Percentiles rank a stretch among this genome's conserved stretches.
Evolutionary conservation across 1,139 yeast genomes (phyloP).

Genomic region (Saccharomyces pastorianus): DNA sequence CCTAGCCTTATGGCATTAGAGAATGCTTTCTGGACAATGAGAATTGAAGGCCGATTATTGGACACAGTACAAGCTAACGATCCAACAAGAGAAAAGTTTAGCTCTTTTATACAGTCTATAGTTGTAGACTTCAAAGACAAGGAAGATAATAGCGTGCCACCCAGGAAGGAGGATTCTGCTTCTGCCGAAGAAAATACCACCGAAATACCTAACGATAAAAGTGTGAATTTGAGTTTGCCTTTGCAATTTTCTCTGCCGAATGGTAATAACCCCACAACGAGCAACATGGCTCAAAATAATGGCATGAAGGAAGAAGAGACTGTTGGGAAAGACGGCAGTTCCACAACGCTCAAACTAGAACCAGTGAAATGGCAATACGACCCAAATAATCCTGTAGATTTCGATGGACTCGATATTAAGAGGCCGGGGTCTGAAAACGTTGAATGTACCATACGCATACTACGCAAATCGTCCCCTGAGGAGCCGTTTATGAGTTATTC

Average conservation of each 20-base stretch:
- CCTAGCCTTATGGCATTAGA: slow-evolving; percentile 21
- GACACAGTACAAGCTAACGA: slow-evolving; percentile 37
- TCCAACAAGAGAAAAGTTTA: slow-evolving; percentile 51
- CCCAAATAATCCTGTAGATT: slow-evolving; percentile 40
- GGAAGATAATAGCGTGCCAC: background rate
- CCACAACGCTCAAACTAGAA: background rate
- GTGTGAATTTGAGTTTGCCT: background rate
- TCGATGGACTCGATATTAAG: slow-evolving; percentile 77
- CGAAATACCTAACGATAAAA: background rate
- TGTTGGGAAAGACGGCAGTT: background rate
- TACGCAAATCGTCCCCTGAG: slow-evolving; percentile 60
- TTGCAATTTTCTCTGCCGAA: background rate
- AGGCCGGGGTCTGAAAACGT: slow-evolving; percentile 60
- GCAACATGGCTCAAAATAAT: background rate
- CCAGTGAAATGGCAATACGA: slow-evolving; percentile 57
- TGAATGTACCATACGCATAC: slow-evolving; percentile 57
- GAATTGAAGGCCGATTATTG: slow-evolving; percentile 78
- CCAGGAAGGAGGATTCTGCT: background rate
- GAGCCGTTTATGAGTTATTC: slow-evolving; percentile 38
- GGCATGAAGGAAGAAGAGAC: background rate
- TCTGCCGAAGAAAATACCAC: background rate
- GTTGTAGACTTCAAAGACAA: slow-evolving; percentile 56
- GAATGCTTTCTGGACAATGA: slow-evolving; percentile 58
- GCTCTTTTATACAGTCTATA: slow-evolving; percentile 74
- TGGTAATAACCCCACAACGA: background rate